These are phyloP conservation scores for Moelleriella libera DNA, from an alignment of 2,329 filamentous ascomycete species.

Conservation along the genomic window DNA sequence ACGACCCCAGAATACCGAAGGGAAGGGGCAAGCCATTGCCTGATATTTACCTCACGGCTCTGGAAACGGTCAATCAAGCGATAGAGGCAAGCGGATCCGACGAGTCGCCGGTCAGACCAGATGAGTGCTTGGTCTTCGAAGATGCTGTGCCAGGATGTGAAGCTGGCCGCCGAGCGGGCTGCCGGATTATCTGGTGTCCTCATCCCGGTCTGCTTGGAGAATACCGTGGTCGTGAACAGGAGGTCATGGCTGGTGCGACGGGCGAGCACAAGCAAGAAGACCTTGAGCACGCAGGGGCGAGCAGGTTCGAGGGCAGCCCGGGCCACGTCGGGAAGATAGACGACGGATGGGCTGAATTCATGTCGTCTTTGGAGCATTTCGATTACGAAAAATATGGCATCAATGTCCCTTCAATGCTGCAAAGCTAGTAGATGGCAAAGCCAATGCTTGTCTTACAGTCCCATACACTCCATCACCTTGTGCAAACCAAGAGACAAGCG, in stretches of 20 bases:
- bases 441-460: too few species aligned
- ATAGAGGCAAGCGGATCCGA: conserved; percentile 22
- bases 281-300: background rate
- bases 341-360: conserved; percentile 20
- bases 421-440: too few species aligned
- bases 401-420: background rate
- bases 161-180: background rate
- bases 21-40: background rate
- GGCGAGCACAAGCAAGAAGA: conserved; percentile 10
- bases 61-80: background rate
- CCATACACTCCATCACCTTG: too few species aligned
- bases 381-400: conserved; percentile 17
- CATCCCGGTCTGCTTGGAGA: background rate
- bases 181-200: conserved; percentile 1
- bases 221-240: background rate
- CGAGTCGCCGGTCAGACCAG: background rate
- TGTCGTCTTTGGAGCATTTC: conserved; percentile 20
- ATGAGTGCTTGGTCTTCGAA: conserved; percentile 2
- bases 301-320: conserved; percentile 1
- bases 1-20: background rate
- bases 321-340: conserved; percentile 16
- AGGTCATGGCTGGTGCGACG: conserved; percentile 5
- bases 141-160: background rate
- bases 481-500: too few species aligned
- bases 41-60: background rate